Evolutionary conservation across 116 monocot species (phyloP).

Genomic region (Iris pallida): DNA sequence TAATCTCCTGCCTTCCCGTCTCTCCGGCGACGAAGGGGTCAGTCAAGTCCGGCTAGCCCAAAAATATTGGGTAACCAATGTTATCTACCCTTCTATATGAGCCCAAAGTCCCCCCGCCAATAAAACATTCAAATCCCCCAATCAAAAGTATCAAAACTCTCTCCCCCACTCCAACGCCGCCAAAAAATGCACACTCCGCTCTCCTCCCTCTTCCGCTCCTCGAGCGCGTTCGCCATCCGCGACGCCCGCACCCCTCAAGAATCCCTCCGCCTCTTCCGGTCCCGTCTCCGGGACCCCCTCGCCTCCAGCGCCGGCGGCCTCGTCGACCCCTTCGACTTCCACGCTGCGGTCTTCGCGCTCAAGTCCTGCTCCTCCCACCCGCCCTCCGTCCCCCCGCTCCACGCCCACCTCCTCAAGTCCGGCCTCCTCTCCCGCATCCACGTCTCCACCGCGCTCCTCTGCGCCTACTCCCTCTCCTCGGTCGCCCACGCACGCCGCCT

Average conservation of each 20-base stretch:
- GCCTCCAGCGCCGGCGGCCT: not conserved
- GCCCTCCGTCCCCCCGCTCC: constrained; percentile 34
- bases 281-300: constrained; percentile 6
- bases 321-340: constrained; percentile 27
- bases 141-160: not conserved
- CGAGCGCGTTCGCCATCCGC: constrained; percentile 35
- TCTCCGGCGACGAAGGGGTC: too few relatives aligned
- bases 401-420: constrained; percentile 44
- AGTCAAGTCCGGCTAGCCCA: too few relatives aligned
- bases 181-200: not conserved
- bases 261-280: constrained; percentile 50
- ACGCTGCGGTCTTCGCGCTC: constrained; percentile 55
- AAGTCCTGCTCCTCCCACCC: constrained; percentile 29
- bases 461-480: constrained; percentile 37
- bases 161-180: not conserved
- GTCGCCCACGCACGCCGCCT: constrained; percentile 29
- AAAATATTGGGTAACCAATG: too few relatives aligned
- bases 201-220: constrained; percentile 2
- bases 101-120: not conserved
- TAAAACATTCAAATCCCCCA: not conserved
- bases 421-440: constrained; percentile 27
- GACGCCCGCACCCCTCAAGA: constrained; percentile 33
- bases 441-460: constrained; percentile 58
- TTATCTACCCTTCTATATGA: too few relatives aligned
- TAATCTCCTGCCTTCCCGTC: too few relatives aligned